A percentile compares a stretch with the other conserved stretches of the same genome.
Evolutionary conservation across 106 monocot species (phyloP).

Genomic region (Gastrodia elata): DNA sequence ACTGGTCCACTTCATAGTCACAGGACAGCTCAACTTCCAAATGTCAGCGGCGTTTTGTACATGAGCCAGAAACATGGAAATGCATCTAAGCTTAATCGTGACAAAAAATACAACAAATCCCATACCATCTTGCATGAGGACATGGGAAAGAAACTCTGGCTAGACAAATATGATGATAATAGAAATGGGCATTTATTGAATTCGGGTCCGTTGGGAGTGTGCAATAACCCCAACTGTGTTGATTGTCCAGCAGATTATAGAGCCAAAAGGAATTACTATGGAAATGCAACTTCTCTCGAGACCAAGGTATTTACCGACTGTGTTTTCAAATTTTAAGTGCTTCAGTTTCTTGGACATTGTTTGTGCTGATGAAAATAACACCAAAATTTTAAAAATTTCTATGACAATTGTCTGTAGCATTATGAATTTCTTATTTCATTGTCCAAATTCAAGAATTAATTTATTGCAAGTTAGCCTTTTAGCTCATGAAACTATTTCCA

Average conservation of each 20-base stretch:
- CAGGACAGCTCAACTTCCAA: slow-evolving; percentile 12
- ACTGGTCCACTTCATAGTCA: slow-evolving; percentile 32
- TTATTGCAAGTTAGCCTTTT: no score
- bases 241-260: slow-evolving; percentile 41
- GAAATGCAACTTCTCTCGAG: slow-evolving; percentile 17
- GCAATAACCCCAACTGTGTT: slow-evolving; percentile 43
- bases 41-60: slow-evolving; percentile 15
- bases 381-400: no score
- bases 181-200: slow-evolving; percentile 37
- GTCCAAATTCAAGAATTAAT: no score
- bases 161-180: not conserved
- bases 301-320: slow-evolving; percentile 17
- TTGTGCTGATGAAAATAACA: no score
- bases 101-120: slow-evolving; percentile 5
- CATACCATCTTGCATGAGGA: slow-evolving; percentile 30
- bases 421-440: no score
- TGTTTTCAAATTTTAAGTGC: not conserved
- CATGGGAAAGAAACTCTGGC: slow-evolving; percentile 10
- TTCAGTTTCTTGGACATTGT: no score
- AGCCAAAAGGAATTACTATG: slow-evolving; percentile 16
- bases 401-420: no score
- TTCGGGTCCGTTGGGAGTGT: slow-evolving; percentile 45
- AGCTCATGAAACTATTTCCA: no score
- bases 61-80: not conserved
- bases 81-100: not conserved